Percentiles rank a stretch among this genome's conserved stretches.
These are phyloP conservation scores for Phytopythium vexans DNA, from an alignment of 352 stramenopile genomes.

Conservation along the genomic window DNA sequence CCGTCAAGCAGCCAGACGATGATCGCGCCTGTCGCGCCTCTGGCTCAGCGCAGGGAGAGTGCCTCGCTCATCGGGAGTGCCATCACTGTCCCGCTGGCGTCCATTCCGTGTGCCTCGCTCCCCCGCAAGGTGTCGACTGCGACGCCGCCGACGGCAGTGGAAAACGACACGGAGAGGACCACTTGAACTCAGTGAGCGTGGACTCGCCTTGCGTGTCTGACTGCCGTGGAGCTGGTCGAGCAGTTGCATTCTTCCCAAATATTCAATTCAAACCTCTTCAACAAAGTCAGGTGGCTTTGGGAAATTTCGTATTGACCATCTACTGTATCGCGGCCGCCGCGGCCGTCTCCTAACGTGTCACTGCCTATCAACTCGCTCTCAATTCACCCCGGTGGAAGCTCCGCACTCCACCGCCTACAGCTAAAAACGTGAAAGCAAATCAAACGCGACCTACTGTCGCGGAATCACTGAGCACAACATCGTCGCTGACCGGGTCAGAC, in stretches of 20 bases:
- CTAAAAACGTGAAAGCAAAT: not conserved
- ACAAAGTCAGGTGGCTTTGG: too few species aligned
- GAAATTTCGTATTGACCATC: too few species aligned
- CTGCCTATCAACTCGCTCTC: constrained; percentile 5
- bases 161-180: too few species aligned
- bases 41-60: not conserved
- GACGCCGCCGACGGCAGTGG: not conserved
- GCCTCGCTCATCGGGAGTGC: not conserved
- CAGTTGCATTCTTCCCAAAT: too few species aligned
- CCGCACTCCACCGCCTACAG: not conserved
- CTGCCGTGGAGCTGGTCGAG: too few species aligned
- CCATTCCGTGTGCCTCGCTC: constrained; percentile 16
- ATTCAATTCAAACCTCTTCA: too few species aligned
- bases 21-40: not conserved
- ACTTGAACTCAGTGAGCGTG: not conserved
- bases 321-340: too few species aligned
- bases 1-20: not conserved
- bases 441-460: not conserved
- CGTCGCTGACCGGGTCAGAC: not conserved
- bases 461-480: not conserved
- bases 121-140: constrained; percentile 10
- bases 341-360: not conserved
- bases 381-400: constrained; percentile 1
- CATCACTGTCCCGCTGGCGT: constrained; percentile 7
- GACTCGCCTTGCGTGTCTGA: too few species aligned